Evolutionary conservation across 192 early-diverging fungal species (phyloP).

Genomic region (Coemansia sp.): DNA sequence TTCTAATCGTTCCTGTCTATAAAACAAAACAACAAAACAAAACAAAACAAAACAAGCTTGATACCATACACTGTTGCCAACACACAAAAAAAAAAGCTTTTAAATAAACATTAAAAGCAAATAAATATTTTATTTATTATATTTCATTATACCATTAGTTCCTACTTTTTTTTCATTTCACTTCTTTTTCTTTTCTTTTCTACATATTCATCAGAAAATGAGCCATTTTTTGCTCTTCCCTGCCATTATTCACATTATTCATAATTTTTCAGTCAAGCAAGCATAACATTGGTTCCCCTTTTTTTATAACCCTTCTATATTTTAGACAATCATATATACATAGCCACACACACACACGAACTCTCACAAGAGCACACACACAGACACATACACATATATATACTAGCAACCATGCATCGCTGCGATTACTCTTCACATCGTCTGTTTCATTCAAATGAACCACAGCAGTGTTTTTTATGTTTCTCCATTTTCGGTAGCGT

Average conservation of each 20-base stretch:
- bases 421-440: not conserved
- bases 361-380: too few relatives aligned
- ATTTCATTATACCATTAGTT: too few relatives aligned
- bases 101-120: too few relatives aligned
- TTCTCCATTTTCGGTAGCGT: slow-evolving; percentile 27
- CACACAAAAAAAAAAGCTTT: not conserved
- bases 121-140: not conserved
- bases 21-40: not conserved
- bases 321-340: too few relatives aligned
- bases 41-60: not conserved
- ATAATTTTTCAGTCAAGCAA: not conserved
- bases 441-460: not conserved
- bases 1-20: not conserved
- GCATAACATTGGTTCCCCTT: not conserved
- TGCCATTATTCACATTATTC: not conserved
- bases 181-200: slow-evolving; percentile 4
- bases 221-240: not conserved
- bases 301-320: not conserved
- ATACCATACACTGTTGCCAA: too few relatives aligned
- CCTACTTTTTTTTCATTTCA: not conserved
- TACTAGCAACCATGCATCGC: not conserved
- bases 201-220: not conserved
- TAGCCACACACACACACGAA: too few relatives aligned
- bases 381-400: not conserved
- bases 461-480: slow-evolving; percentile 45